Evolutionary conservation across 306 rosid species (phyloP).

Genomic region (Medicago truncatula): MtrunA17r5.0-ANR NC_053044.1:53300001-53300500

Average conservation of each 20-base stretch:
- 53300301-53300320: neutral
- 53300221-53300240: neutral
- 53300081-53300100: neutral
- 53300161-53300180: neutral
- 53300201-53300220: neutral
- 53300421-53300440: neutral
- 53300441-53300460: neutral
- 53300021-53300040: slow-evolving; percentile 4
- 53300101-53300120: neutral
- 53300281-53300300: neutral
- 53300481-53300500: neutral
- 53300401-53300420: neutral
- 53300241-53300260: neutral
- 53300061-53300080: neutral
- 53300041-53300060: neutral
- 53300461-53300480: neutral
- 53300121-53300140: neutral
- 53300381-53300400: neutral
- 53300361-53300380: neutral
- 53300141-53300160: neutral
- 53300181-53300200: neutral
- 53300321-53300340: neutral
- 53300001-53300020: slow-evolving; percentile 10
- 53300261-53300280: slow-evolving; percentile 6
- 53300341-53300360: neutral